Evolutionary conservation across 108 stramenopile genomes (phyloP), one percentile per base, ranked within the genome.

Genomic region (Cyclotella baltica): DNA sequence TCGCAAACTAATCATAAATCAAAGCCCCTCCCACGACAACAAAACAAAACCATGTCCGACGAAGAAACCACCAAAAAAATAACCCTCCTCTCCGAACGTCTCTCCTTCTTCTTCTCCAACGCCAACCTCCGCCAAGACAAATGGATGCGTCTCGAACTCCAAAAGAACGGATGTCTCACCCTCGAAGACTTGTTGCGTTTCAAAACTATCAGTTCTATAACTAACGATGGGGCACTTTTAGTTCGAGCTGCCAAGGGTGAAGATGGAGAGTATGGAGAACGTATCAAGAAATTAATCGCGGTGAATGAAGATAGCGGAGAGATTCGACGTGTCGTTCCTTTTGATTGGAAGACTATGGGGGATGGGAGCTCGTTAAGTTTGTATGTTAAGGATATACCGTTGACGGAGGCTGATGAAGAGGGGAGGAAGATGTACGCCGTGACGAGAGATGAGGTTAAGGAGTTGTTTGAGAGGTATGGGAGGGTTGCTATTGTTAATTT

Each of bases 51-150:
- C 40, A 43, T 47, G 43, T 23, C 63, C 18, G 63, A 43, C 25
- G 47, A 0, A 8, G 34, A 48, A 34, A 2, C 67, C 29, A 3
- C 33, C 29, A 30, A 50, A 0, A 68, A 50, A 52, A 30, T 52
- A 20, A 33, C 48, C 31, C 31, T 59, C 25, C 81, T 95, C 23
- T 87, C 72, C 23, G 93, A 93, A 70, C 92, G 93, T 40, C 87
- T 96, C 61, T 59, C 65, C 75, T 96, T 96, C 87, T 96, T 96
- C 89, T 96, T 96, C 80, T 88, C 89, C 28, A 89, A 94, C 73
- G 92, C 93, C 75, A 96, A 96, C 69, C 74, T 94, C 38, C 89
- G 93, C 46, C 87, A 86, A 68, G 96, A 96, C 70, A 69, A 70
- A 58, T 96, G 93, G 85, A 90, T 96, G 81, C 90, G 92, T 34